A percentile compares a stretch with the other conserved stretches of the same genome.
phyloP scores from a whole-genome alignment of 352 stramenopile genomes.

The Globisporangium megalacanthum region DNA sequence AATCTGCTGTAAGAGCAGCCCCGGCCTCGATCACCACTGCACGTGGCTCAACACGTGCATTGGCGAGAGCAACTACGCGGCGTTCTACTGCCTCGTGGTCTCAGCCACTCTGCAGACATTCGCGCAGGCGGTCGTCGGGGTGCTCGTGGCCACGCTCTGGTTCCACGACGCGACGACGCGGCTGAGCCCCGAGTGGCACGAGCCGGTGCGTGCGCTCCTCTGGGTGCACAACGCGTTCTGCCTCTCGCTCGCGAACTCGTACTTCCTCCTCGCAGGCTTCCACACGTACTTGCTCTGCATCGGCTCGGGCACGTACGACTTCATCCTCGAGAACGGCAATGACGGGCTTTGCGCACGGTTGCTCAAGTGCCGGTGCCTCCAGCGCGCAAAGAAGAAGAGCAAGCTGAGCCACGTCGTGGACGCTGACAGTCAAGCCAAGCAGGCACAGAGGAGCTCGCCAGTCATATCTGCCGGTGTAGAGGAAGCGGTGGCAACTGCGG shows the following conservation, averaged over 20 bases:
- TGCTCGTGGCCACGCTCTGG: slow-evolving; percentile 76
- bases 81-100: slow-evolving; percentile 77
- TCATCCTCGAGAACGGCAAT: slow-evolving; percentile 72
- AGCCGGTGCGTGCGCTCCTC: slow-evolving; percentile 42
- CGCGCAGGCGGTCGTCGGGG: slow-evolving; percentile 59
- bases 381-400: slow-evolving; percentile 36
- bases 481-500: slow-evolving; percentile 4
- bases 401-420: slow-evolving; percentile 31
- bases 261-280: slow-evolving; percentile 65
- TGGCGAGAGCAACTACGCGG: slow-evolving; percentile 76
- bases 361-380: slow-evolving; percentile 69
- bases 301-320: slow-evolving; percentile 78
- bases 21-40: slow-evolving; percentile 79
- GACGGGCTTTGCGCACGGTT: slow-evolving; percentile 68
- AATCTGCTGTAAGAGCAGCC: slow-evolving; percentile 78
- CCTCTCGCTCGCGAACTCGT: slow-evolving; percentile 57
- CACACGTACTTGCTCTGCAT: slow-evolving; percentile 73
- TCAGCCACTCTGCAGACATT: slow-evolving; percentile 49
- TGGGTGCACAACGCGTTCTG: slow-evolving; percentile 73
- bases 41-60: slow-evolving; percentile 88
- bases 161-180: slow-evolving; percentile 43
- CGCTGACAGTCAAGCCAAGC: slow-evolving; percentile 12
- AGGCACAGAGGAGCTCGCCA: slow-evolving; percentile 3
- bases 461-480: neutral
- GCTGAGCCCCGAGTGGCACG: slow-evolving; percentile 32